Percentiles rank a stretch among this genome's conserved stretches.
These are phyloP conservation scores for Diaporthe vexans DNA, from an alignment of 2,329 filamentous ascomycete genomes.

Conservation along the genomic window DNA sequence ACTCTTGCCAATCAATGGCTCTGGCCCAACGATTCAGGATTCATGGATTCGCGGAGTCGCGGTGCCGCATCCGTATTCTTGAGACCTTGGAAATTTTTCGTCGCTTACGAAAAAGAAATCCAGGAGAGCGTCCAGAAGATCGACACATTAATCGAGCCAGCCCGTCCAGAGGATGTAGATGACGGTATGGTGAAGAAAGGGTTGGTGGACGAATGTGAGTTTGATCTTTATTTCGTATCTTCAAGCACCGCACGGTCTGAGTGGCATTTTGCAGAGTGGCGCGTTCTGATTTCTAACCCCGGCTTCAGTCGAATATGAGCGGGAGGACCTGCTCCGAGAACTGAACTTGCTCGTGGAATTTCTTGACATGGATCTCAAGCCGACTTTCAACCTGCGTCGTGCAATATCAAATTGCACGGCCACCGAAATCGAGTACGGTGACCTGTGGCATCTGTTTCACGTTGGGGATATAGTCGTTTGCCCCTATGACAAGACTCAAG, in stretches of 20 bases:
- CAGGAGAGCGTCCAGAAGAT: not conserved
- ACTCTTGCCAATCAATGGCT: not conserved
- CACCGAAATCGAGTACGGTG: constrained; percentile 15
- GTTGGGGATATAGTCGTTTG: not conserved
- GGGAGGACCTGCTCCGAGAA: not conserved
- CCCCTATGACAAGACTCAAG: not conserved
- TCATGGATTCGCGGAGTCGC: fast-evolving
- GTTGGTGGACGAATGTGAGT: not conserved
- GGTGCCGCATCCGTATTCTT: not conserved
- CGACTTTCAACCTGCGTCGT: not conserved
- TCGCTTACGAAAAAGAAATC: constrained; percentile 6
- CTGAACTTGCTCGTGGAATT: not conserved
- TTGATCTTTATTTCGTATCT: not conserved
- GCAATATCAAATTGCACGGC: constrained; percentile 1
- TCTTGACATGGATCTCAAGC: constrained; percentile 13
- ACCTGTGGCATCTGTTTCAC: constrained; percentile 6
- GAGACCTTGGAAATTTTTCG: constrained; percentile 8
- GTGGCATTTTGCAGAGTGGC: not conserved
- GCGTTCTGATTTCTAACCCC: not conserved
- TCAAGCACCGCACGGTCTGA: too few species aligned
- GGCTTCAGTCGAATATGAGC: not conserved
- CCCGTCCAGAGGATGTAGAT: too few species aligned
- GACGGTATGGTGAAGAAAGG: not conserved
- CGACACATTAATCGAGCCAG: not conserved
- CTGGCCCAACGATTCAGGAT: not conserved